Conservation (phyloP, 257 asterid species). For the Ehretia macrophylla region DNA sequence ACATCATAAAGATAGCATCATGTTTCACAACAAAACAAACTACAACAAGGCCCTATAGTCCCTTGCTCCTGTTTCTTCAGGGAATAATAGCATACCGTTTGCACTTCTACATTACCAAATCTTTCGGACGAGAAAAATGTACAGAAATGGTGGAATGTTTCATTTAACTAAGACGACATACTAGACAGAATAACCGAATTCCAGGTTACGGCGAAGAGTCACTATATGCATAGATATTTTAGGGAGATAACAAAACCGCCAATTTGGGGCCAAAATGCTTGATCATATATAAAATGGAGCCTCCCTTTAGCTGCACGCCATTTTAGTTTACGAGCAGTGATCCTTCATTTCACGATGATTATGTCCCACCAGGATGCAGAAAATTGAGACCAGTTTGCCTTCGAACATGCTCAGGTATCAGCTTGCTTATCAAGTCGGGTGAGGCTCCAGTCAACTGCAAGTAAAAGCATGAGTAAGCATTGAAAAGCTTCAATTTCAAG, state of each 20-base stretch:
- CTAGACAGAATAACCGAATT: constrained; percentile 26
- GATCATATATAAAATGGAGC: constrained; percentile 9
- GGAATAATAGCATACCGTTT: constrained; percentile 25
- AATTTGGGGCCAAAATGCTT: constrained; percentile 20
- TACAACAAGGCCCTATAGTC: constrained; percentile 4
- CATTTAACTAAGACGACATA: constrained; percentile 28
- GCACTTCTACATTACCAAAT: constrained; percentile 23
- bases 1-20: not conserved
- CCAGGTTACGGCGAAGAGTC: constrained; percentile 26
- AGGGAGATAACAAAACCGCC: constrained; percentile 26
- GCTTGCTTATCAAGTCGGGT: constrained; percentile 56
- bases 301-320: not conserved
- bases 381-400: constrained; percentile 27
- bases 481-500: not conserved
- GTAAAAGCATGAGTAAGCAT: constrained; percentile 1
- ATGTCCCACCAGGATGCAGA: constrained; percentile 21
- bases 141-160: constrained; percentile 37
- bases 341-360: constrained; percentile 1
- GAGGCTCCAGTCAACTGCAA: constrained; percentile 75
- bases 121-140: constrained; percentile 49
- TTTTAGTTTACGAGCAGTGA: too few species aligned
- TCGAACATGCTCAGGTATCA: constrained; percentile 45
- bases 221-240: constrained; percentile 39
- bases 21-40: not conserved
- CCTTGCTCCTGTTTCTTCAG: constrained; percentile 9